Conservation (phyloP, 129 eudicot genomes). For the Lactuca saligna region DNA sequence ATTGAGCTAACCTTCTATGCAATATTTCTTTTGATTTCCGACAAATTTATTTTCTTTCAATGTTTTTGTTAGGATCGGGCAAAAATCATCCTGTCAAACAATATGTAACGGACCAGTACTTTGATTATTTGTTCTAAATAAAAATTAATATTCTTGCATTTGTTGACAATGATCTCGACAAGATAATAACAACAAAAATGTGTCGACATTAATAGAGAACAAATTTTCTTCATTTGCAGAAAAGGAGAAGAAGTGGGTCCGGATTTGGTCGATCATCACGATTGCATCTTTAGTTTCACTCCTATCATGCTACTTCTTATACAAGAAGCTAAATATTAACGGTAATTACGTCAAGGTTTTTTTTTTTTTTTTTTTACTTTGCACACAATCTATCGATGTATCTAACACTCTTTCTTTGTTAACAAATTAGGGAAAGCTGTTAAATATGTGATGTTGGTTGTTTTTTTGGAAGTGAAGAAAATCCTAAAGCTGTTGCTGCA, state of each 20-base stretch:
- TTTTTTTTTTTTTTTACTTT: not conserved
- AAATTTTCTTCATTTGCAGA: not conserved
- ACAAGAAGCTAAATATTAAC: conserved; percentile 18
- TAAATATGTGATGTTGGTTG: not conserved
- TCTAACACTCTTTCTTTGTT: not conserved
- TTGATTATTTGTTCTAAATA: too few species aligned
- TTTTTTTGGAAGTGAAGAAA: not conserved
- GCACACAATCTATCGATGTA: not conserved
- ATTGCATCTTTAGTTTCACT: conserved; percentile 22
- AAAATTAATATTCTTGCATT: not conserved
- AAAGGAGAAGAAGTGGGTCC: not conserved
- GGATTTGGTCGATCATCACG: conserved; percentile 30
- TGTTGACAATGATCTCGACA: not conserved
- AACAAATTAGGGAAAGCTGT: conserved; percentile 8
- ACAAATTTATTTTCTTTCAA: too few species aligned
- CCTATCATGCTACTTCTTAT: conserved; percentile 23
- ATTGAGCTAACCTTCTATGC: not conserved
- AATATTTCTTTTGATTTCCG: not conserved
- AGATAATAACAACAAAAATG: not conserved
- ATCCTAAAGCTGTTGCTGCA: not conserved
- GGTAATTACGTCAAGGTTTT: conserved; percentile 9
- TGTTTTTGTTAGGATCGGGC: too few species aligned
- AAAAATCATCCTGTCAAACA: too few species aligned
- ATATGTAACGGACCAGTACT: too few species aligned
- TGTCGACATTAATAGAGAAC: not conserved